Base-by-base conservation (phyloP, 2,329 filamentous ascomycete species). In the Trichoderma lentiforme region DNA sequence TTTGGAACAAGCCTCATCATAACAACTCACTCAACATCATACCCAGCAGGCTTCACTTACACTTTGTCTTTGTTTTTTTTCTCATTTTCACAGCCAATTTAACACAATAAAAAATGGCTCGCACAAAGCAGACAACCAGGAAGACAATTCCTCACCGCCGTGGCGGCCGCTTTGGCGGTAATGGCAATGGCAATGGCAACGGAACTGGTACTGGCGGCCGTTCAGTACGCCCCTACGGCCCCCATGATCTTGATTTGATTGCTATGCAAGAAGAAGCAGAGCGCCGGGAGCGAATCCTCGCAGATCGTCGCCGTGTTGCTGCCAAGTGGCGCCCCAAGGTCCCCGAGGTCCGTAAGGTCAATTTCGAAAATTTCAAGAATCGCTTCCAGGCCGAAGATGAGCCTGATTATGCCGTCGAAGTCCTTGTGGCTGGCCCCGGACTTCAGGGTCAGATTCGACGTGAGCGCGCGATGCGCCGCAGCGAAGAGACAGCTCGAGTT, bases 331-430 rank as follows among this genome's bases (percentile, higher is more conserved):
- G 80, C 1, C 75, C 80, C 71, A 83, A 83, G 80, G 80, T 85
- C 24, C 81, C 68, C n/a, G 78, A 80, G 30, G 80, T 82, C n/a
- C 79, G 81, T 63, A 82, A 79, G 72, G 79, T 82, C 69, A 81
- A 82, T 75, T 84, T 83, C 70, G 82, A 83, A 73, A 79, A 81
- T 74, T 84, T 83, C 77, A 84, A 84, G 75, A 84, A 84, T 73
- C 78, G 81, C 67, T 83, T 81, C 73, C 76, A 81, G 14, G 77
- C 76, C 12, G 60, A 80, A 14, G 77, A 81, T 1, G 77, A 82
- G 72, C 79, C 76, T 28, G 78, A 81, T n/a, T 81, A 83, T 70
- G 81, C 81, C 39, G 77, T 84, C 24, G 83, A 84, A 2, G 82
- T 83, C 18, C 78, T 84, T 6, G 77, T 83, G 76, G 77, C 74